Evolutionary conservation across 2,329 filamentous ascomycete species (phyloP).

Genomic region (Venturiaceae sp.): DNA sequence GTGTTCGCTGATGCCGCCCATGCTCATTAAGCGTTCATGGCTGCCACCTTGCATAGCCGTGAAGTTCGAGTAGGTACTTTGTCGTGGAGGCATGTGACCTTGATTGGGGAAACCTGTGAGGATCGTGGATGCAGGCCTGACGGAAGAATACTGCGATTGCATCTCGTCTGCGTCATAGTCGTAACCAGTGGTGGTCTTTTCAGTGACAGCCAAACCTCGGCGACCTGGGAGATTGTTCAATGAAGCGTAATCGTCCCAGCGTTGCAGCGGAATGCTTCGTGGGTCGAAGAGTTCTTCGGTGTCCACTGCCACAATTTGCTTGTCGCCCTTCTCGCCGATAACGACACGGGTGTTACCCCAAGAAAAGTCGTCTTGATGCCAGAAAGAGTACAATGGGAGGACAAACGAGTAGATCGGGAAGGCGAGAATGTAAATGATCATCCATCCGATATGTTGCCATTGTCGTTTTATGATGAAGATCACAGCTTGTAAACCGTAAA

Average conservation of each 20-base stretch:
- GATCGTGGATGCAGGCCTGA: constrained; percentile 76
- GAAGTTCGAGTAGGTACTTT: constrained; percentile 61
- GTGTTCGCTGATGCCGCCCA: constrained; percentile 33
- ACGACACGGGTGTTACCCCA: constrained; percentile 99
- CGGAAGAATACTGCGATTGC: constrained; percentile 88
- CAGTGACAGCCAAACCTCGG: constrained; percentile 55
- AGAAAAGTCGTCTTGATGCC: constrained; percentile 98
- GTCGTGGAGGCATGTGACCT: constrained; percentile 60
- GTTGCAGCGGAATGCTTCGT: constrained; percentile 82
- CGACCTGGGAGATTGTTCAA: constrained; percentile 84
- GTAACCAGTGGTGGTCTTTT: constrained; percentile 39
- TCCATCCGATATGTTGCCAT: constrained; percentile 99
- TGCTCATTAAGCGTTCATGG: constrained; percentile 47
- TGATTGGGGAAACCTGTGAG: constrained; percentile 68
- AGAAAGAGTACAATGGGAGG: constrained; percentile 94
- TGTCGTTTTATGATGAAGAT: constrained; percentile 96
- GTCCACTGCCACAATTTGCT: constrained; percentile 76
- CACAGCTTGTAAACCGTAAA: constrained; percentile 90
- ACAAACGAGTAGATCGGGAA: constrained; percentile 90
- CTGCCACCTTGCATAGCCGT: constrained; percentile 17
- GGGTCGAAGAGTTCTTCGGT: constrained; percentile 84
- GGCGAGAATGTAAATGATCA: constrained; percentile 96
- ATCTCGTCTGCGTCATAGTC: constrained; percentile 44
- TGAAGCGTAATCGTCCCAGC: constrained; percentile 93
- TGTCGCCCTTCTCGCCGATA: constrained; percentile 84